Conservation (phyloP, 2,329 filamentous ascomycete genomes). For the Leptographium lundbergii region DNA sequence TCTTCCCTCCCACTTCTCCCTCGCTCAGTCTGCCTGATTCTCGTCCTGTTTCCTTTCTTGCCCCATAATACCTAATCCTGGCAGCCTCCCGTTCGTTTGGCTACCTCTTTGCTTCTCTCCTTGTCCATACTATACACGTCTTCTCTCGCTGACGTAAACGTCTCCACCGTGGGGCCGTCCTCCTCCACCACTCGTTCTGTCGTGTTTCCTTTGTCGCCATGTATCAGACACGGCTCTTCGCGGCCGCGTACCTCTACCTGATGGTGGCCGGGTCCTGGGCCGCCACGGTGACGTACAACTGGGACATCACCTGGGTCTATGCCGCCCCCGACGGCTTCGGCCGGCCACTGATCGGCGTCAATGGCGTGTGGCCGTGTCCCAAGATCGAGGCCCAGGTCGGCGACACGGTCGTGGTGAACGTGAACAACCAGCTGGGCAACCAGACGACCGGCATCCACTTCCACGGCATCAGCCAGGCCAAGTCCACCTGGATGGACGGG, state of each 20-base stretch:
- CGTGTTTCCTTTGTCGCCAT: neutral
- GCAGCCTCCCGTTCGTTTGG: neutral
- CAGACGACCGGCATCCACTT: slow-evolving; percentile 41
- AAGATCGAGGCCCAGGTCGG: slow-evolving; percentile 36
- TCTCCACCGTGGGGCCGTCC: neutral
- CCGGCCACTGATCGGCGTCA: slow-evolving; percentile 37
- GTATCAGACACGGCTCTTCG: neutral
- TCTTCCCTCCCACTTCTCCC: neutral
- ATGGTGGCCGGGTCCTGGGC: slow-evolving; percentile 16
- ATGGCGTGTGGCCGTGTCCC: slow-evolving; percentile 49
- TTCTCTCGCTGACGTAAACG: neutral
- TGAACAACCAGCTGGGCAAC: slow-evolving; percentile 39
- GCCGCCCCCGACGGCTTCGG: slow-evolving; percentile 24
- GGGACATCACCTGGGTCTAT: slow-evolving; percentile 28
- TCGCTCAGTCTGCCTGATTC: neutral
- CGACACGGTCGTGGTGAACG: slow-evolving; percentile 35
- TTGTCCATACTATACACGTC: neutral
- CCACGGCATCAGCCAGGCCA: slow-evolving; percentile 45
- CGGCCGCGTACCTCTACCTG: slow-evolving; percentile 5
- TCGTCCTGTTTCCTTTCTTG: neutral
- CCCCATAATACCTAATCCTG: neutral
- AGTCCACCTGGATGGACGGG: slow-evolving; percentile 46
- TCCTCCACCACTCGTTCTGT: too few relatives aligned
- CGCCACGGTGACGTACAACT: slow-evolving; percentile 23
- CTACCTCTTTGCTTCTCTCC: neutral